Evolutionary conservation across 1,139 yeast genomes (phyloP).

Genomic region (Zygoascus sp.): DNA sequence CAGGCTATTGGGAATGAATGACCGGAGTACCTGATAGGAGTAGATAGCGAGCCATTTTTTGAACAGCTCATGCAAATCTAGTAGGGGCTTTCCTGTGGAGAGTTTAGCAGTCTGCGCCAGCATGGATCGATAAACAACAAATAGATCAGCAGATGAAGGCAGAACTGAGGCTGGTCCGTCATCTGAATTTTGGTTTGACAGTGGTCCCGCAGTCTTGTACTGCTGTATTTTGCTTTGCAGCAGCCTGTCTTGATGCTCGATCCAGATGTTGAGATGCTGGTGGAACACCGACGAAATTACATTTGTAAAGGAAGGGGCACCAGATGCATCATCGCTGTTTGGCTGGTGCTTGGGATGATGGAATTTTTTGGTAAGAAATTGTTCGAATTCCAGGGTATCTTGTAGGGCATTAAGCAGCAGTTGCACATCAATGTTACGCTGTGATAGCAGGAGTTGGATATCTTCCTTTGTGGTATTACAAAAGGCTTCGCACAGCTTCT

Average conservation of each 20-base stretch:
- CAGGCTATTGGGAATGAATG: constrained; percentile 49
- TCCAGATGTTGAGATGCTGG: constrained; percentile 81
- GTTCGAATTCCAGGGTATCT: constrained; percentile 74
- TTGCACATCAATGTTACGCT: constrained; percentile 47
- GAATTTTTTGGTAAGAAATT: constrained; percentile 58
- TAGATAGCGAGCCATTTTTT: constrained; percentile 64
- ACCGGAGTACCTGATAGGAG: constrained; percentile 54
- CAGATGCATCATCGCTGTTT: constrained; percentile 17
- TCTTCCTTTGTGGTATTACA: constrained; percentile 69
- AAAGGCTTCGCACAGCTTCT: constrained; percentile 57
- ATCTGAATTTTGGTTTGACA: not conserved
- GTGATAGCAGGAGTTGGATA: constrained; percentile 45
- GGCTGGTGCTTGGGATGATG: constrained; percentile 20
- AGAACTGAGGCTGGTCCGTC: constrained; percentile 49
- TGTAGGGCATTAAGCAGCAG: constrained; percentile 56
- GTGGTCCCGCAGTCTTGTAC: constrained; percentile 24
- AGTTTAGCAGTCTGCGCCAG: constrained; percentile 72
- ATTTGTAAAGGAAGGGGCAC: constrained; percentile 34
- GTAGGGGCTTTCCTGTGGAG: constrained; percentile 62
- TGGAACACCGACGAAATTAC: constrained; percentile 72
- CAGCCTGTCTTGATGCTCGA: constrained; percentile 71
- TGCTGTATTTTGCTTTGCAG: constrained; percentile 55
- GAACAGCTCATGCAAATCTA: constrained; percentile 61
- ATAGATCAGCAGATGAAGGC: constrained; percentile 81
- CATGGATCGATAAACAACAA: constrained; percentile 67